Percentiles rank a stretch among this genome's conserved stretches.
phyloP scores from a whole-genome alignment of 2,329 filamentous ascomycete genomes.

The Paraphaeosphaeria minitans region DNA sequence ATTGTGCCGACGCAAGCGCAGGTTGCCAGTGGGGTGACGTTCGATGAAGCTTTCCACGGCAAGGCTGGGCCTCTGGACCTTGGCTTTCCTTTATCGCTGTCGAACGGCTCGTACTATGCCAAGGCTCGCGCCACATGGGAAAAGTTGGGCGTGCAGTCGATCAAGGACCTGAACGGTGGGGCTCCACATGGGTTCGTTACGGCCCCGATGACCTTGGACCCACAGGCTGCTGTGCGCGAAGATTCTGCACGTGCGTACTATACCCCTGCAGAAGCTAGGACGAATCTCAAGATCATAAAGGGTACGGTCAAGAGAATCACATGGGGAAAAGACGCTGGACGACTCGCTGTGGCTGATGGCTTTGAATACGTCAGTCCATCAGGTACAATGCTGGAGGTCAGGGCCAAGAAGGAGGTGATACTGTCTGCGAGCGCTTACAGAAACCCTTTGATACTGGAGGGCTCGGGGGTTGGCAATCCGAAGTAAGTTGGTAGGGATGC shows the following conservation, averaged over 20 bases:
- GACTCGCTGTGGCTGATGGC: background rate
- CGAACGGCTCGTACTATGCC: too few species aligned
- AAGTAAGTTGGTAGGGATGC: too few species aligned
- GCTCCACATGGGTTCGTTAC: background rate
- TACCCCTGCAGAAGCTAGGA: background rate
- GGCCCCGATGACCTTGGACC: background rate
- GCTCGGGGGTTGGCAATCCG: slow-evolving; percentile 61
- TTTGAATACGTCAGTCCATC: background rate
- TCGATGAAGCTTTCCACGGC: background rate
- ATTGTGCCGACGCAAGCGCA: background rate
- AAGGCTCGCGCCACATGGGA: background rate
- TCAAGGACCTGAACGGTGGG: background rate
- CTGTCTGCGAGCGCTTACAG: slow-evolving; percentile 60
- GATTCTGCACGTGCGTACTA: background rate
- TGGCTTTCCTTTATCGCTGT: background rate
- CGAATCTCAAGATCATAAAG: background rate
- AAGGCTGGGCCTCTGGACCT: background rate
- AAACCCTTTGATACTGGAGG: slow-evolving; percentile 65
- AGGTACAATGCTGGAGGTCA: background rate
- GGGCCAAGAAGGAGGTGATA: slow-evolving; percentile 55
- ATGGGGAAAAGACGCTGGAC: background rate
- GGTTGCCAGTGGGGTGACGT: background rate
- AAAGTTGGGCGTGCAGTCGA: background rate
- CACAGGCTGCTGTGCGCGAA: background rate
- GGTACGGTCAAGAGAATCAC: background rate